A percentile compares a stretch with the other conserved stretches of the same genome.
Evolutionary conservation across 2,329 filamentous ascomycete genomes (phyloP).

Genomic region (Stachybotrys chartarum): DNA sequence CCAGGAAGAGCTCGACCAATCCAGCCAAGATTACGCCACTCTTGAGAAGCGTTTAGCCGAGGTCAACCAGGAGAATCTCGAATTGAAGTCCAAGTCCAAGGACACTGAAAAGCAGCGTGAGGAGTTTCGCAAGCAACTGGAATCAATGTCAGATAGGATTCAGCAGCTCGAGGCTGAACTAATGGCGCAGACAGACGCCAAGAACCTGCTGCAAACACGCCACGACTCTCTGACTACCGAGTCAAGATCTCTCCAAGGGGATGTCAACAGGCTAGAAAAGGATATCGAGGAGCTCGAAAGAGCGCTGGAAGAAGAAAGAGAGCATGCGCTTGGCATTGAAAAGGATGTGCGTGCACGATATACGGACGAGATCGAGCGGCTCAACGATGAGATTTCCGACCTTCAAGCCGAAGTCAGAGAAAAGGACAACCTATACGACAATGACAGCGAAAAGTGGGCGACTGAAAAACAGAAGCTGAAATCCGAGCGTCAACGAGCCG

Average conservation of each 20-base stretch:
- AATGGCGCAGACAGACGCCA: slow-evolving; percentile 54
- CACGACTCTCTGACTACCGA: slow-evolving; percentile 62
- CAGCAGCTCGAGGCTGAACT: slow-evolving; percentile 53
- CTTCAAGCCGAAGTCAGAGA: slow-evolving; percentile 60
- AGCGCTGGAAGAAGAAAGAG: slow-evolving; percentile 45
- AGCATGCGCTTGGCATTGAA: slow-evolving; percentile 52
- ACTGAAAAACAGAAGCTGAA: slow-evolving; percentile 55
- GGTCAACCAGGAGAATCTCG: slow-evolving; percentile 38
- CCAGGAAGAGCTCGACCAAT: slow-evolving; percentile 56
- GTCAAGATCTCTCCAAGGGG: slow-evolving; percentile 58
- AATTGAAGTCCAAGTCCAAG: slow-evolving; percentile 36
- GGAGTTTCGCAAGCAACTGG: slow-evolving; percentile 17
- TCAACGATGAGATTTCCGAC: slow-evolving; percentile 53
- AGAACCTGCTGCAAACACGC: slow-evolving; percentile 60
- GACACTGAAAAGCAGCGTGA: slow-evolving; percentile 27
- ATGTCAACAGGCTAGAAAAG: slow-evolving; percentile 45
- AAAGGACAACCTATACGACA: slow-evolving; percentile 62
- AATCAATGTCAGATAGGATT: slow-evolving; percentile 40
- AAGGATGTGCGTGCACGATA: slow-evolving; percentile 45
- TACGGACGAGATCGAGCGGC: slow-evolving; percentile 38
- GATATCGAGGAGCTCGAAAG: slow-evolving; percentile 40
- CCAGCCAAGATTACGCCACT: slow-evolving; percentile 39
- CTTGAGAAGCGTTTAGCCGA: slow-evolving; percentile 44
- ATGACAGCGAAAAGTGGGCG: slow-evolving; percentile 68
- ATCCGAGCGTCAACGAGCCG: slow-evolving; percentile 57